Evolutionary conservation across 352 stramenopile genomes (phyloP).

Genomic region (Phytophthora quininea): DNA sequence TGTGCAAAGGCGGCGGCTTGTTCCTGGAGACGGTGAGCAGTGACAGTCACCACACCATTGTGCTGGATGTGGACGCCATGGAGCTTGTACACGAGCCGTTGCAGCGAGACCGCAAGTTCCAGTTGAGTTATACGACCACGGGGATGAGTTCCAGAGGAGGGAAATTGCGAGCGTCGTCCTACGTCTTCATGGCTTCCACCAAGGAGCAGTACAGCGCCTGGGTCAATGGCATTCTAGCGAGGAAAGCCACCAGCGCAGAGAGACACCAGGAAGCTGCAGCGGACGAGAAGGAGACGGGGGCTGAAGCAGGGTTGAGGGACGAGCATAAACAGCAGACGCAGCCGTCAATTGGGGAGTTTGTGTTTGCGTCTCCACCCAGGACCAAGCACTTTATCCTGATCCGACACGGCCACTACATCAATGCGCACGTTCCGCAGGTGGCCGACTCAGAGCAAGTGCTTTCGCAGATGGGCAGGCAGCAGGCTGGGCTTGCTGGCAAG

Average conservation of each 20-base stretch:
- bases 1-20: constrained; percentile 39
- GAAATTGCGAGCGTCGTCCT: constrained; percentile 26
- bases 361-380: constrained; percentile 60
- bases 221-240: constrained; percentile 37
- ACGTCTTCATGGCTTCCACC: constrained; percentile 41
- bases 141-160: constrained; percentile 7
- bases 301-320: no score
- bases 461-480: constrained; percentile 78
- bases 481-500: constrained; percentile 73
- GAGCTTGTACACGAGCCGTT: constrained; percentile 42
- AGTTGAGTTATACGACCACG: constrained; percentile 25
- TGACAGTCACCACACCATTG: constrained; percentile 40
- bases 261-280: constrained; percentile 8
- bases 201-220: constrained; percentile 39
- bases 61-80: constrained; percentile 44
- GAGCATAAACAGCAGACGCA: constrained; percentile 9
- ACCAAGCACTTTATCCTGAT: constrained; percentile 80
- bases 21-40: constrained; percentile 48
- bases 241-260: background rate
- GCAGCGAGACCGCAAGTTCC: constrained; percentile 48
- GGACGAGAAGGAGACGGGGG: constrained; percentile 2
- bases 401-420: constrained; percentile 85
- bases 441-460: constrained; percentile 75
- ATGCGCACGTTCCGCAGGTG: constrained; percentile 65
- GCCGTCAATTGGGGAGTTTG: constrained; percentile 44